Base-by-base conservation (phyloP, 345 rosid species). In the Triadica sebifera region DNA sequence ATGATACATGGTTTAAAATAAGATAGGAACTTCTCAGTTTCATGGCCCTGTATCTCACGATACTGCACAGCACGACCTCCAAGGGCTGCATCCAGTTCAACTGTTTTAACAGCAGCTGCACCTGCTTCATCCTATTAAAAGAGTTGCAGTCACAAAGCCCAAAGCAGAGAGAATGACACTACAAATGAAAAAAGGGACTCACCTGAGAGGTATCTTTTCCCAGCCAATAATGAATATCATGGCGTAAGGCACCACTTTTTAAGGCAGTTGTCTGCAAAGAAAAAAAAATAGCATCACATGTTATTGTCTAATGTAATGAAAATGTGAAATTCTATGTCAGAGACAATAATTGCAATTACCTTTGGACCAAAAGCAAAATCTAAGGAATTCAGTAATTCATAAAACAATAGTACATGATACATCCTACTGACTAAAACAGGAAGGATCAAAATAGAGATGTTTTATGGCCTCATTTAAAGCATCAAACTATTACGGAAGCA, bases 21-120 rank as follows among this genome's bases (percentile, higher is more conserved):
- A 5, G 99, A 96, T 58, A 93, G 85, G 75, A 96, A 96, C 85
- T 88, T 96, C 79, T 93, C 98, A 0, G 96, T 88, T 81, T 96
- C 99, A 22, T 96, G 95, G 68, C 98, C 95, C 75, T 96, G 99
- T 19, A 86, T 86, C 88, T 96, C 99, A 81, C 98, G 93, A 85
- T 93, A 96, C 77, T 96, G 99, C 70, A 96, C 97, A 55, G 97
- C 99, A 77, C 97, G 97, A 50, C 99, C 99, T 74, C 99, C 99
- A 72, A 96, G 97, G 20, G 97, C 93, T 62, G 99, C 97, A 89
- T 96, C 99, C 58, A 96, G 83, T 75, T 96, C 99, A 77, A 96
- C 93, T 65, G 98, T 93, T 87, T 86, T 91, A 75, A 91, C 73
- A 62, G 96, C 96, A 67, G 95, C 97, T 62, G 86, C 77, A 83